These are phyloP conservation scores for Ophiostoma triangulosporum DNA, from an alignment of 2,329 filamentous ascomycete genomes.

Conservation along the genomic window DNA sequence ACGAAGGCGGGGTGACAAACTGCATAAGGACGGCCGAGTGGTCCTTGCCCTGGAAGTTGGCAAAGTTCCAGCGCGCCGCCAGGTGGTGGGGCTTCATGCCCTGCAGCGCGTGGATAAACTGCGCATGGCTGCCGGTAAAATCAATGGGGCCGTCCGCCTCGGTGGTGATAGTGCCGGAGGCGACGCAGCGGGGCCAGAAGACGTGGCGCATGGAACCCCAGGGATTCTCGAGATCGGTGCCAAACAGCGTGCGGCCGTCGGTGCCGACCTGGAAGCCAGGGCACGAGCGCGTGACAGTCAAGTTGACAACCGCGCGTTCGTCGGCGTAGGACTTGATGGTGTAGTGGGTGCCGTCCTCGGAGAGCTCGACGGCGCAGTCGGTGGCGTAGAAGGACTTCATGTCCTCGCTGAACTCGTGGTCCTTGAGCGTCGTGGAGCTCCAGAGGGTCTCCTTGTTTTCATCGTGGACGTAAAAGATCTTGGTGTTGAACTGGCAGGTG, in stretches of 20 bases:
- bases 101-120: slow-evolving; percentile 78
- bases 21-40: slow-evolving; percentile 92
- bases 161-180: slow-evolving; percentile 75
- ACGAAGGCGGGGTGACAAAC: slow-evolving; percentile 85
- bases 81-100: slow-evolving; percentile 99
- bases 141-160: slow-evolving; percentile 68
- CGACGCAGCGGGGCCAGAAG: slow-evolving; percentile 82
- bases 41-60: slow-evolving; percentile 74
- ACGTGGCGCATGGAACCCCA: slow-evolving; percentile 88
- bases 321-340: slow-evolving; percentile 85
- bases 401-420: slow-evolving; percentile 74
- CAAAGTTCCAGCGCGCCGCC: slow-evolving; percentile 85
- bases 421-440: slow-evolving; percentile 65
- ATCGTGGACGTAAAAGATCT: slow-evolving; percentile 68
- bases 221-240: slow-evolving; percentile 70
- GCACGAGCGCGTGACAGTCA: slow-evolving; percentile 61
- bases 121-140: slow-evolving; percentile 66
- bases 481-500: slow-evolving; percentile 87
- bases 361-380: slow-evolving; percentile 72
- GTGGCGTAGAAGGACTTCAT: slow-evolving; percentile 76
- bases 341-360: slow-evolving; percentile 69
- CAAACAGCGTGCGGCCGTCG: slow-evolving; percentile 72
- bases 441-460: slow-evolving; percentile 63
- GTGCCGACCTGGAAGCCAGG: slow-evolving; percentile 78
- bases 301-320: slow-evolving; percentile 66